Percentiles rank a stretch among this genome's conserved stretches.
phyloP scores from a whole-genome alignment of 2,329 filamentous ascomycete genomes.

The Pleurostoma richardsiae region DNA sequence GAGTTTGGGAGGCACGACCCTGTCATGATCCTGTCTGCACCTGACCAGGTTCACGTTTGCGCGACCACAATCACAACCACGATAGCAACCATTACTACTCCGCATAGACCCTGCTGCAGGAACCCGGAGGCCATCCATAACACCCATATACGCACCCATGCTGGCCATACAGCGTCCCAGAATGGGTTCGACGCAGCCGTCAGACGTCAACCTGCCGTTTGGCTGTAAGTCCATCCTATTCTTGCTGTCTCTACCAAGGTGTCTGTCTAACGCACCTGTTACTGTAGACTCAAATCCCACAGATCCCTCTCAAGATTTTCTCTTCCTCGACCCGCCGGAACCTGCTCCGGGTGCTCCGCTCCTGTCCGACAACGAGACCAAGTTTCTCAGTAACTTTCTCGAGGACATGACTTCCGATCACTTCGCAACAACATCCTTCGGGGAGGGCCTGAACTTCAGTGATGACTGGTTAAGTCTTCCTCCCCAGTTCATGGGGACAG shows the following conservation, averaged over 20 bases:
- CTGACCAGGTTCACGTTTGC: no score
- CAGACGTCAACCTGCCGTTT: constrained; percentile 55
- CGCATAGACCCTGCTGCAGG: no score
- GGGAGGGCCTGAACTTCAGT: constrained; percentile 44
- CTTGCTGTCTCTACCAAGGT: background rate
- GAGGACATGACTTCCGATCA: constrained; percentile 46
- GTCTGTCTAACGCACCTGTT: no score
- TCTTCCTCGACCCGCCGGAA: constrained; percentile 51
- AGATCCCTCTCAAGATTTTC: constrained; percentile 35
- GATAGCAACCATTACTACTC: no score
- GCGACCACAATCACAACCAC: no score
- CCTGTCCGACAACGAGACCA: constrained; percentile 57
- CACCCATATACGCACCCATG: constrained; percentile 42
- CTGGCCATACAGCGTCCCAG: constrained; percentile 50
- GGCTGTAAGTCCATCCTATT: constrained; percentile 51
- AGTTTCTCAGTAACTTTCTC: constrained; percentile 54
- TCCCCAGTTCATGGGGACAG: constrained; percentile 60
- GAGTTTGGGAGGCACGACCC: no score
- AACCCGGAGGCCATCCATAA: background rate
- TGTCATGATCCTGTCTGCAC: no score
- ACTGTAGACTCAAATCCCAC: constrained; percentile 32
- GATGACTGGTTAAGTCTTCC: constrained; percentile 55
- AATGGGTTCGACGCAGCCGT: constrained; percentile 56
- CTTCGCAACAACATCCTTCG: constrained; percentile 43
- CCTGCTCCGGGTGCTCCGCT: constrained; percentile 61